phyloP scores from a whole-genome alignment of 192 early-diverging fungal genomes.

The Gryganskiella cystojenkinii region DNA sequence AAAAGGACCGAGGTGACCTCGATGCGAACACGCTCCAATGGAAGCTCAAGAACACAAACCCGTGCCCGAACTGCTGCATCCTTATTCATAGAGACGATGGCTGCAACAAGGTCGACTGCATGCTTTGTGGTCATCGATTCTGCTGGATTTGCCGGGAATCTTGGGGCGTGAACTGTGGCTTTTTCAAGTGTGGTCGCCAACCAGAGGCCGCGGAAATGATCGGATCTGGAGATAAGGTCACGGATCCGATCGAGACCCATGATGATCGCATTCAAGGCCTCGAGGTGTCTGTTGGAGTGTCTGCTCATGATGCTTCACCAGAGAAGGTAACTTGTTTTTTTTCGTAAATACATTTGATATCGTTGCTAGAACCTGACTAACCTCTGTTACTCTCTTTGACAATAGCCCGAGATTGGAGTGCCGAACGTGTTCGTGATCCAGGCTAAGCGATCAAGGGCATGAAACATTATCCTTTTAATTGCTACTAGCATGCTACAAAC shows the following conservation, averaged over 20 bases:
- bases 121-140: conserved; percentile 70
- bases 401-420: conserved; percentile 70
- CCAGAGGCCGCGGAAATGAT: background rate
- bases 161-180: conserved; percentile 72
- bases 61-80: conserved; percentile 73
- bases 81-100: conserved; percentile 77
- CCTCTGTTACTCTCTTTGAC: background rate
- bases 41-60: conserved; percentile 61
- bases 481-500: too few relatives aligned
- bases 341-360: conserved; percentile 9
- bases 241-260: background rate
- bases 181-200: conserved; percentile 63
- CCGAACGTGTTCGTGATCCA: conserved; percentile 69
- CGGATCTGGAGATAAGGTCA: background rate
- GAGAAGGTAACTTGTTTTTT: conserved; percentile 10
- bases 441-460: conserved; percentile 47
- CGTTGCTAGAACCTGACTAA: background rate
- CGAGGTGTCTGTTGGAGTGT: background rate
- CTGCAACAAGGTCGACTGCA: conserved; percentile 77
- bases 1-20: conserved; percentile 32
- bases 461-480: too few relatives aligned
- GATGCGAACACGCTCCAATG: conserved; percentile 58
- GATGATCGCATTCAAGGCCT: conserved; percentile 9
- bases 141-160: conserved; percentile 70
- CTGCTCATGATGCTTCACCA: background rate